Percentiles rank a stretch among this genome's conserved stretches.
Conservation (phyloP, 805 yeast species). For the Kregervanrija fluxuum region DNA sequence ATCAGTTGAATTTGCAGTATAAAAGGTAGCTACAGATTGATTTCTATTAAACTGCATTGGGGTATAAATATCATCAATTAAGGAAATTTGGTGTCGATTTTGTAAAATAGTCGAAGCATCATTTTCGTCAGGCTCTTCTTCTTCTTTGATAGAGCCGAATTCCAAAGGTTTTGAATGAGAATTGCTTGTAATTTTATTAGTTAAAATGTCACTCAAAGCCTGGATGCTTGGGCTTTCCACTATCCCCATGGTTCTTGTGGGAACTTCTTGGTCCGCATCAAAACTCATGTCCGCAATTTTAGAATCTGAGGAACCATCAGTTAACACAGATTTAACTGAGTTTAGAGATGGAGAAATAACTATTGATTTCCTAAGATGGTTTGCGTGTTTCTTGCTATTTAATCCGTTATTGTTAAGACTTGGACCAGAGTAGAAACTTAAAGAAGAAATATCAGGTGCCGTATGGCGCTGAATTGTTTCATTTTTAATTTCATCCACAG, state of each 20-base stretch:
- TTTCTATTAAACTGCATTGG: conserved; percentile 7
- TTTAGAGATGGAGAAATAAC: conserved; percentile 27
- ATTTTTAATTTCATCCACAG: conserved; percentile 8
- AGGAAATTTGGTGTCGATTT: background rate
- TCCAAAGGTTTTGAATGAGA: conserved; percentile 4
- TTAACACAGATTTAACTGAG: conserved; percentile 13
- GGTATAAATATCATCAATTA: conserved; percentile 4
- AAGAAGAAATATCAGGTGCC: conserved; percentile 12
- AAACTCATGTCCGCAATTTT: conserved; percentile 1
- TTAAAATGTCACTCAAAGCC: conserved; percentile 27
- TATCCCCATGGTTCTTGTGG: conserved; percentile 26
- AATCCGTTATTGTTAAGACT: conserved; percentile 17
- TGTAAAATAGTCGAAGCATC: conserved; percentile 6
- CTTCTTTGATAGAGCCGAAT: conserved; percentile 13
- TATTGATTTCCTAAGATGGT: conserved; percentile 25
- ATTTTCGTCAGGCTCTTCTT: conserved; percentile 10
- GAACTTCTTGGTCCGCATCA: conserved; percentile 17
- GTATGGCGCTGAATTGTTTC: conserved; percentile 1
- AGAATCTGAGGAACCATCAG: background rate
- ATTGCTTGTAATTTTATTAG: conserved; percentile 14
- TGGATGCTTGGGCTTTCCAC: conserved; percentile 31
- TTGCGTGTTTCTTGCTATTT: conserved; percentile 21
- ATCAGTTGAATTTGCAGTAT: conserved; percentile 24
- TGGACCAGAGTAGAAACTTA: conserved; percentile 25
- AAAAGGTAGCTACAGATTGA: conserved; percentile 24